A percentile compares a stretch with the other conserved stretches of the same genome.
Conservation (phyloP, 345 rosid genomes). For the Angophora floribunda region DNA sequence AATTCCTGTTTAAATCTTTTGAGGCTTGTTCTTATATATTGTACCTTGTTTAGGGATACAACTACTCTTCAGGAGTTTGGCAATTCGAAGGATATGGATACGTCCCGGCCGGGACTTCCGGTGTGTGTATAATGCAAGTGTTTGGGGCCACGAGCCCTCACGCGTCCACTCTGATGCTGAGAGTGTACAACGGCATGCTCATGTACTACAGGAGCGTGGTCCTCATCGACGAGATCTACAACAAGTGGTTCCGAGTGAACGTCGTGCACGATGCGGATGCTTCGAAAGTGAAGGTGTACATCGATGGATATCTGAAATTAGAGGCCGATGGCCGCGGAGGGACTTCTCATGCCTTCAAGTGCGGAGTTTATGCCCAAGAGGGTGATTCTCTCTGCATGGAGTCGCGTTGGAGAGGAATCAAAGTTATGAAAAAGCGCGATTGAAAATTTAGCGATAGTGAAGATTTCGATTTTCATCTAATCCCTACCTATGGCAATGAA, state of each 20-base stretch:
- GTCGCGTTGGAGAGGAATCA: conserved; percentile 25
- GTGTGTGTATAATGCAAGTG: conserved; percentile 21
- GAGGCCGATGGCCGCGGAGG: conserved; percentile 18
- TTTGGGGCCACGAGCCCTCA: conserved; percentile 12
- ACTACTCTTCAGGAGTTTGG: conserved; percentile 23
- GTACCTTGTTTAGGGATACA: conserved; percentile 8
- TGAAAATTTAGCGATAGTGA: neutral
- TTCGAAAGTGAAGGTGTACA: conserved; percentile 5
- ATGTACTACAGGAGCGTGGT: conserved; percentile 6
- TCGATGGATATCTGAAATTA: conserved; percentile 12
- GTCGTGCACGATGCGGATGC: conserved; percentile 21
- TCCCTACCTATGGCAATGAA: neutral
- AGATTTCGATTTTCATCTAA: neutral
- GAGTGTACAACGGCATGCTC: conserved; percentile 24
- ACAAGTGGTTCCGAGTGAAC: conserved; percentile 21
- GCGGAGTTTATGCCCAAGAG: conserved; percentile 16
- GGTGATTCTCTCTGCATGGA: conserved; percentile 16
- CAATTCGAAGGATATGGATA: conserved; percentile 30
- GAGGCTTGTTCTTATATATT: neutral
- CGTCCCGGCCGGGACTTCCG: conserved; percentile 17
- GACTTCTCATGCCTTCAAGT: conserved; percentile 12
- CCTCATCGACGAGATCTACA: conserved; percentile 2
- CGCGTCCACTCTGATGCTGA: conserved; percentile 10
- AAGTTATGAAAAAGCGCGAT: neutral
- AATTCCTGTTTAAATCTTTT: neutral